phyloP scores from a whole-genome alignment of 768 basidiomycete genomes.

The Suillus spraguei region DNA sequence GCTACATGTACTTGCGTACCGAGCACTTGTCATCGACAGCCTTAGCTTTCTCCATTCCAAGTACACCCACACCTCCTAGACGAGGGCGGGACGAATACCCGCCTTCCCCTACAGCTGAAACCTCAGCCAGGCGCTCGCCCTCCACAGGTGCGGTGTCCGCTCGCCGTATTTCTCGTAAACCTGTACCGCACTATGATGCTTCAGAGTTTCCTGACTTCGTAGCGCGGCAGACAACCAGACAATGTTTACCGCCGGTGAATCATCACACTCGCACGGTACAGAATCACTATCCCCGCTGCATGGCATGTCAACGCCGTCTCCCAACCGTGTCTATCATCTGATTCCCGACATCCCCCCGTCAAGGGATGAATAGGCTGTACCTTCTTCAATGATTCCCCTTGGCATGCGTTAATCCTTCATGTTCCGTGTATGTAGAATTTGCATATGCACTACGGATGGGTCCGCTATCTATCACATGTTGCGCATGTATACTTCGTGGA shows the following conservation, averaged over 20 bases:
- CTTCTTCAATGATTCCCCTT: not conserved
- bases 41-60: conserved; percentile 16
- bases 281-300: conserved; percentile 5
- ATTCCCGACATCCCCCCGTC: conserved; percentile 59
- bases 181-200: conserved; percentile 55
- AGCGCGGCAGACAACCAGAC: conserved; percentile 23
- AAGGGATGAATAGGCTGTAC: conserved; percentile 26
- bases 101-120: conserved; percentile 23
- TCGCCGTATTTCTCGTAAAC: conserved; percentile 49
- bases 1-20: conserved; percentile 23
- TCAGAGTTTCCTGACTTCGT: conserved; percentile 23
- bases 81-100: conserved; percentile 33
- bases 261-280: conserved; percentile 31
- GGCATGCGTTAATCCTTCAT: conserved; percentile 1
- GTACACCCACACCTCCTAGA: conserved; percentile 20
- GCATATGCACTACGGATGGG: conserved; percentile 1
- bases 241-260: conserved; percentile 25
- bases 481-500: not conserved
- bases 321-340: conserved; percentile 56
- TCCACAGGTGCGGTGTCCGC: conserved; percentile 27
- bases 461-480: conserved; percentile 6
- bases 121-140: conserved; percentile 30
- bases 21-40: conserved; percentile 35
- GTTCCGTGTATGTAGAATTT: conserved; percentile 4
- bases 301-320: conserved; percentile 31